A percentile compares a stretch with the other conserved stretches of the same genome.
Conservation (phyloP, 805 yeast species). For the Brettanomyces nanus region DNA sequence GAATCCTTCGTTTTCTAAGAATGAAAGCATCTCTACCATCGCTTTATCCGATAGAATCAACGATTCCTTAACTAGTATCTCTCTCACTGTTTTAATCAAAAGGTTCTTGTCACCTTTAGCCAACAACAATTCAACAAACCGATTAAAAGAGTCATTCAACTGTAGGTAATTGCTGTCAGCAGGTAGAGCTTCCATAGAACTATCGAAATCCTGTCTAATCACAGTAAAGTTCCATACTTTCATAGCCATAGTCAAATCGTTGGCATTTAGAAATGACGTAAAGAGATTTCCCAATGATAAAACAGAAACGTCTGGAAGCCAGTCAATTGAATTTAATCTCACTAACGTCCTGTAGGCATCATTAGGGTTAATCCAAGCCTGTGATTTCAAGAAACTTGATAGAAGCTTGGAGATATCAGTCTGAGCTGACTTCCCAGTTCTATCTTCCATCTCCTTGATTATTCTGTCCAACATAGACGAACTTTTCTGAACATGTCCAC, state of each 20-base stretch:
- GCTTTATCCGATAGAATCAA: conserved; percentile 17
- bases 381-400: conserved; percentile 22
- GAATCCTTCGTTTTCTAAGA: conserved; percentile 14
- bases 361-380: conserved; percentile 18
- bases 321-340: conserved; percentile 21
- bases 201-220: conserved; percentile 26
- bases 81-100: conserved; percentile 22
- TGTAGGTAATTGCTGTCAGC: conserved; percentile 12
- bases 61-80: conserved; percentile 21
- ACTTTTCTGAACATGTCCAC: conserved; percentile 42
- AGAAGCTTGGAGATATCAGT: conserved; percentile 14
- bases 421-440: conserved; percentile 7
- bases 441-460: conserved; percentile 22
- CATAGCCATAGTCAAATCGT: conserved; percentile 16
- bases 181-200: conserved; percentile 8
- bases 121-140: conserved; percentile 15
- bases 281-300: conserved; percentile 19
- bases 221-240: conserved; percentile 26
- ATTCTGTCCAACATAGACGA: conserved; percentile 50
- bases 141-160: conserved; percentile 15
- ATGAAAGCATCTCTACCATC: conserved; percentile 19
- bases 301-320: conserved; percentile 29
- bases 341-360: conserved; percentile 19
- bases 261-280: conserved; percentile 15
- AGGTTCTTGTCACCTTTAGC: conserved; percentile 15